phyloP scores from a whole-genome alignment of 192 early-diverging fungal species.

The Backusella mclennaniae region DNA sequence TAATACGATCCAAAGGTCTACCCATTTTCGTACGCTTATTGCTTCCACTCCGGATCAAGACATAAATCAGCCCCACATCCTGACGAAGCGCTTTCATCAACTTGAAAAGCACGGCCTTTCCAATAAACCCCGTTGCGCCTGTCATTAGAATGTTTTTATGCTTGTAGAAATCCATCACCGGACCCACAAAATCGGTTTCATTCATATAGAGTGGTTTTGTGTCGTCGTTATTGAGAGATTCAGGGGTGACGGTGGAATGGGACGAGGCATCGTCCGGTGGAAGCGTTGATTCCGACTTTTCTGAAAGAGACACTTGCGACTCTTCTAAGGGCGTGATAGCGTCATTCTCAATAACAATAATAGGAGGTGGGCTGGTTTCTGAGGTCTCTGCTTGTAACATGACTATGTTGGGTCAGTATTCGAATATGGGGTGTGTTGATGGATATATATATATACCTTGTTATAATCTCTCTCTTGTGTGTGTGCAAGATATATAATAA shows the following conservation, averaged over 20 bases:
- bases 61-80: constrained; percentile 34
- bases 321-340: neutral
- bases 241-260: constrained; percentile 3
- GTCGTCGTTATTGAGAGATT: constrained; percentile 6
- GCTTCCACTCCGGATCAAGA: constrained; percentile 34
- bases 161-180: constrained; percentile 25
- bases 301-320: neutral
- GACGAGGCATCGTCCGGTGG: constrained; percentile 8
- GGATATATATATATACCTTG: neutral
- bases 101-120: constrained; percentile 54
- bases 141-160: constrained; percentile 45
- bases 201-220: neutral
- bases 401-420: neutral
- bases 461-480: neutral
- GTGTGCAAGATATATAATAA: too few species aligned
- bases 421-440: neutral
- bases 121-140: constrained; percentile 54
- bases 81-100: constrained; percentile 39
- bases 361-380: neutral
- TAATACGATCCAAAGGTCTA: constrained; percentile 30
- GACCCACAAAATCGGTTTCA: neutral
- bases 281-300: constrained; percentile 7
- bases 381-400: neutral
- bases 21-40: constrained; percentile 37
- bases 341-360: constrained; percentile 8